Conservation (phyloP, 163 green algal genomes). For the Chlorella variabilis region DNA sequence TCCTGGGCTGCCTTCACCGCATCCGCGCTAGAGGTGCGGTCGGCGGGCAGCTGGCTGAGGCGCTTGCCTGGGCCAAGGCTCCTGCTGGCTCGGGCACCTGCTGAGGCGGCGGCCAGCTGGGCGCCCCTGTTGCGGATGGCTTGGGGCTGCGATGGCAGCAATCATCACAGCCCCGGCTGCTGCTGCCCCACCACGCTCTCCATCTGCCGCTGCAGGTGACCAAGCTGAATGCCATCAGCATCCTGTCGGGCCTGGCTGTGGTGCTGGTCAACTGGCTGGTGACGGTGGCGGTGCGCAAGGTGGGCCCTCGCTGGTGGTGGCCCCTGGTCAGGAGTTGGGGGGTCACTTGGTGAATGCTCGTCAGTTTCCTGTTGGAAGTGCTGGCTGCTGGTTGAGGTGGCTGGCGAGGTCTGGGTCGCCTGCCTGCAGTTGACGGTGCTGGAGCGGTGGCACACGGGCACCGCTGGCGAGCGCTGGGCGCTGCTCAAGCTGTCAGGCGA, state of each 20-base stretch:
- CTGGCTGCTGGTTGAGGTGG: too few relatives aligned
- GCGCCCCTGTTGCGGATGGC: too few relatives aligned
- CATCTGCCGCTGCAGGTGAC: slow-evolving; percentile 22
- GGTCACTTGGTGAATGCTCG: too few relatives aligned
- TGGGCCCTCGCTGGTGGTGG: not conserved
- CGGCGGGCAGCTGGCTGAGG: slow-evolving; percentile 19
- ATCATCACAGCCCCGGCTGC: too few relatives aligned
- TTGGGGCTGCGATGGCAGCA: too few relatives aligned
- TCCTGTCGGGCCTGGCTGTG: slow-evolving; percentile 45
- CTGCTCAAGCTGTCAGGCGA: slow-evolving; percentile 61
- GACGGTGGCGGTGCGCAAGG: slow-evolving; percentile 38
- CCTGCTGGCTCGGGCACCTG: too few relatives aligned
- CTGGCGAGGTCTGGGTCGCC: not conserved
- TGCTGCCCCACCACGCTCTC: too few relatives aligned
- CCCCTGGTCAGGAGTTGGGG: too few relatives aligned
- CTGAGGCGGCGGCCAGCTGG: too few relatives aligned
- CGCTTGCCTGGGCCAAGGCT: too few relatives aligned
- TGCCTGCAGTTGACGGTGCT: slow-evolving; percentile 46
- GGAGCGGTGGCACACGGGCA: slow-evolving; percentile 64
- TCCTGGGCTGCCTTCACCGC: slow-evolving; percentile 34
- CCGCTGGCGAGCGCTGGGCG: slow-evolving; percentile 50
- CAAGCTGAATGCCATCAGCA: slow-evolving; percentile 37
- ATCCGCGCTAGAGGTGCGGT: slow-evolving; percentile 19
- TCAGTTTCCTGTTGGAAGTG: too few relatives aligned
- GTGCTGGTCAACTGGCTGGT: slow-evolving; percentile 54